Conservation (phyloP, 2,329 filamentous ascomycete genomes). For the Beauveria sp. region DNA sequence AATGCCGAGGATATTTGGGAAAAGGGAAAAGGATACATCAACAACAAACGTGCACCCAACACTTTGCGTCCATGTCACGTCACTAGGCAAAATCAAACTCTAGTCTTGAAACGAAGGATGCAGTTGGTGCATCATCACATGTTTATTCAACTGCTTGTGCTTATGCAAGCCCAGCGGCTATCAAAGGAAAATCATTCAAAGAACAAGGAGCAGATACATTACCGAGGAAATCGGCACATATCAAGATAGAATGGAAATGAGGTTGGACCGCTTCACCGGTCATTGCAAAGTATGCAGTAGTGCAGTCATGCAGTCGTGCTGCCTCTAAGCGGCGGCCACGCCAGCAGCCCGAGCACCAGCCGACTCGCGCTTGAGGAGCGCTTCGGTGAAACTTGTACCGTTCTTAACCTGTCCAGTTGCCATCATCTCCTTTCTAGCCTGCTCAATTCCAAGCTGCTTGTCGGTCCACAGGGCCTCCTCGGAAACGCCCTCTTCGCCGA, state of each 20-base stretch:
- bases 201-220: not conserved
- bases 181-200: not conserved
- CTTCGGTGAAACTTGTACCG: conserved; percentile 42
- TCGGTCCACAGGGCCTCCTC: conserved; percentile 84
- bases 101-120: not conserved
- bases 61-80: not conserved
- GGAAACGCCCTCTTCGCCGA: conserved; percentile 62
- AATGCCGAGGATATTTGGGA: not conserved
- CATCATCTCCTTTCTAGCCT: conserved; percentile 55
- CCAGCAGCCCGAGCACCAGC: conserved; percentile 23
- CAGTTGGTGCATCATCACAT: not conserved
- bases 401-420: conserved; percentile 29
- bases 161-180: not conserved
- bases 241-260: not conserved
- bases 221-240: not conserved
- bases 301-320: not conserved
- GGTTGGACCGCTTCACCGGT: not conserved
- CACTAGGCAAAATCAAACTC: not conserved
- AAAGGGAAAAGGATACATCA: not conserved
- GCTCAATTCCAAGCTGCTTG: conserved; percentile 70
- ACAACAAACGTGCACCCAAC: not conserved
- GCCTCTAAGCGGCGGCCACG: conserved; percentile 18
- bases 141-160: not conserved
- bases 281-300: not conserved
- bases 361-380: conserved; percentile 49